Percentiles rank a stretch among this genome's conserved stretches.
Conservation (phyloP, 2,329 filamentous ascomycete species). For the Alternaria panax region DNA sequence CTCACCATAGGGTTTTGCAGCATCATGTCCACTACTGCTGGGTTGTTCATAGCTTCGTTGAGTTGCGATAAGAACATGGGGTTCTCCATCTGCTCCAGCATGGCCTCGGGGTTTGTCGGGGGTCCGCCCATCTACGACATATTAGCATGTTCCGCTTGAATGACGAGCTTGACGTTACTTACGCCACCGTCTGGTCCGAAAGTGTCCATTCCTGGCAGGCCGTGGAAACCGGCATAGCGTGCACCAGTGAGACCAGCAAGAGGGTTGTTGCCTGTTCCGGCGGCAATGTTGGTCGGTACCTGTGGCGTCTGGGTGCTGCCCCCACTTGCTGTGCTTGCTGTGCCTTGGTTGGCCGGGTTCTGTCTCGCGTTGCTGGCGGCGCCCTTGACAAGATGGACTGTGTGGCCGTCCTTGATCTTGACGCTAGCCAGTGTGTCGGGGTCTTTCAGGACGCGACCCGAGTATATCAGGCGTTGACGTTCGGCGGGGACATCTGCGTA, state of each 20-base stretch:
- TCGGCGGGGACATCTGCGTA: constrained; percentile 87
- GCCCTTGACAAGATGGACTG: constrained; percentile 95
- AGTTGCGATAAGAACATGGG: constrained; percentile 86
- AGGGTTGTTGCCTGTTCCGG: constrained; percentile 82
- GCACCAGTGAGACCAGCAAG: constrained; percentile 91
- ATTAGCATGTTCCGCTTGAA: constrained; percentile 24
- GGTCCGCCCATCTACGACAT: constrained; percentile 84
- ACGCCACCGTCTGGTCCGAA: constrained; percentile 96
- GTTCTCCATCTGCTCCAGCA: constrained; percentile 86
- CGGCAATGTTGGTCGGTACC: constrained; percentile 78
- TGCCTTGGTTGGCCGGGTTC: constrained; percentile 60
- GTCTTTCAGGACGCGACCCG: constrained; percentile 95
- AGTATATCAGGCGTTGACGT: constrained; percentile 95
- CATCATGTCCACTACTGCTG: constrained; percentile 88
- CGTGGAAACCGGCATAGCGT: constrained; percentile 89
- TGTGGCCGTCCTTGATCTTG: constrained; percentile 96
- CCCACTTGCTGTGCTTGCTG: constrained; percentile 41
- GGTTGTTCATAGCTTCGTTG: constrained; percentile 95
- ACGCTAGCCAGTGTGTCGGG: constrained; percentile 82
- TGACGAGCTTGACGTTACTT: constrained; percentile 55
- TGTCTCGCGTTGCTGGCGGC: constrained; percentile 82
- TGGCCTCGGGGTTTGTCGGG: constrained; percentile 78
- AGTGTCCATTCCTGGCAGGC: constrained; percentile 83
- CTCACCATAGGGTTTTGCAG: constrained; percentile 62
- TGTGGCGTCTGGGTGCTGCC: constrained; percentile 63